phyloP scores from a whole-genome alignment of 495 filamentous ascomycete species.

The Chaetomium cochliodes region DNA sequence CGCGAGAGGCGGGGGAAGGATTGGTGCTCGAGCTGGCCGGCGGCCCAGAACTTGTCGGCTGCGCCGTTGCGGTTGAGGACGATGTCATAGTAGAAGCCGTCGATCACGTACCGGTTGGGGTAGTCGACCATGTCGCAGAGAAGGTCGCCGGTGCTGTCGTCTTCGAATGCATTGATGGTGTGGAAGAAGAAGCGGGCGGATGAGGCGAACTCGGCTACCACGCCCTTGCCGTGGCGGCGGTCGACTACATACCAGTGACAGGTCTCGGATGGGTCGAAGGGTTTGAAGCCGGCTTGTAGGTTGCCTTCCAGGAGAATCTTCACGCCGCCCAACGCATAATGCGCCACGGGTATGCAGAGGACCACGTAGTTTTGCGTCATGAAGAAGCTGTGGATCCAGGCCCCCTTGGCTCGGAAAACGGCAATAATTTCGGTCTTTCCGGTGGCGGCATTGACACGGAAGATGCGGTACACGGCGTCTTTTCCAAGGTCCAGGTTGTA shows the following conservation, averaged over 20 bases:
- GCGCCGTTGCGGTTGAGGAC: conserved; percentile 44
- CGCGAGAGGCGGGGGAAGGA: conserved; percentile 44
- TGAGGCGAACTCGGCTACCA: conserved; percentile 59
- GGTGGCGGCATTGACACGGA: conserved; percentile 56
- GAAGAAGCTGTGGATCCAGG: conserved; percentile 75
- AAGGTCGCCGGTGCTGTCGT: conserved; percentile 35
- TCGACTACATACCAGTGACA: conserved; percentile 72
- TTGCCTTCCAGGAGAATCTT: conserved; percentile 57
- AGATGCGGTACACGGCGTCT: conserved; percentile 58
- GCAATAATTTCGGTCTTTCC: conserved; percentile 70
- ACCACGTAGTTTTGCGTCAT: conserved; percentile 64
- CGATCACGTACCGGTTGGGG: conserved; percentile 54
- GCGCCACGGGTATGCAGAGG: conserved; percentile 59
- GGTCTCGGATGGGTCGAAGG: conserved; percentile 51
- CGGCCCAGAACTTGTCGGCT: conserved; percentile 29
- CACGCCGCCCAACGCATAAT: conserved; percentile 48
- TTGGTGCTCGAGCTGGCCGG: conserved; percentile 35
- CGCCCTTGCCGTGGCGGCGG: conserved; percentile 48
- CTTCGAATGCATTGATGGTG: conserved; percentile 71
- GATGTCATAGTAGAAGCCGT: conserved; percentile 58
- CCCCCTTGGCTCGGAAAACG: conserved; percentile 49
- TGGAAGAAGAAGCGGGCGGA: conserved; percentile 73
- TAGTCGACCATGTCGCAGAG: conserved; percentile 59
- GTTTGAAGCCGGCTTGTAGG: conserved; percentile 54
- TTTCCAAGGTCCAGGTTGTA: conserved; percentile 61